These are phyloP conservation scores for Didymella arachidicola DNA, from an alignment of 2,329 filamentous ascomycete genomes.

Conservation along the genomic window DNA sequence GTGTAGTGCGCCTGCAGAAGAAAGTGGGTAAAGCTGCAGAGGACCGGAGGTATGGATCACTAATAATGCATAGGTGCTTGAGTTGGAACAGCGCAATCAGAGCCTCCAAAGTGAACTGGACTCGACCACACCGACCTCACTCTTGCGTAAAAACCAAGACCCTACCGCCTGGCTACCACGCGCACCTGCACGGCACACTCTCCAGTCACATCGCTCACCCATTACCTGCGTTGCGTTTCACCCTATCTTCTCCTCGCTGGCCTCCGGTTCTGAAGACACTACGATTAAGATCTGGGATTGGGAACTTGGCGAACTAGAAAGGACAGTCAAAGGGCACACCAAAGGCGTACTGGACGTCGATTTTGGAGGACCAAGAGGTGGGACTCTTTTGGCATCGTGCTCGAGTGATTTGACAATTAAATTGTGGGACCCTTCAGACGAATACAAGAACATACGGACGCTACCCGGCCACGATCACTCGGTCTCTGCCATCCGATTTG, in stretches of 20 bases:
- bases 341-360: slow-evolving; percentile 88
- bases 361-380: slow-evolving; percentile 83
- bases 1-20: slow-evolving; percentile 91
- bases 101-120: slow-evolving; percentile 84
- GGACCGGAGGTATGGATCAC: slow-evolving; percentile 7
- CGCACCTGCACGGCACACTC: slow-evolving; percentile 78
- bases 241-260: slow-evolving; percentile 87
- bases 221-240: slow-evolving; percentile 93
- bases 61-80: slow-evolving; percentile 75
- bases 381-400: slow-evolving; percentile 81
- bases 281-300: slow-evolving; percentile 99
- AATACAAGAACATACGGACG: slow-evolving; percentile 95
- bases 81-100: slow-evolving; percentile 79
- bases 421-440: slow-evolving; percentile 89
- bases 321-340: slow-evolving; percentile 91
- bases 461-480: slow-evolving; percentile 91
- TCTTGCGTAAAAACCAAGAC: slow-evolving; percentile 82
- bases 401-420: slow-evolving; percentile 93
- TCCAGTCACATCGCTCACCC: slow-evolving; percentile 81
- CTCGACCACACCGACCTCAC: slow-evolving; percentile 78
- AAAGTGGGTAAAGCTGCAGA: slow-evolving; percentile 66
- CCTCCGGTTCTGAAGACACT: slow-evolving; percentile 88
- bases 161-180: slow-evolving; percentile 87
- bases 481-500: slow-evolving; percentile 86
- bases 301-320: slow-evolving; percentile 89